phyloP scores from a whole-genome alignment of 441 rosid species.

The Corymbia calophylla region DNA sequence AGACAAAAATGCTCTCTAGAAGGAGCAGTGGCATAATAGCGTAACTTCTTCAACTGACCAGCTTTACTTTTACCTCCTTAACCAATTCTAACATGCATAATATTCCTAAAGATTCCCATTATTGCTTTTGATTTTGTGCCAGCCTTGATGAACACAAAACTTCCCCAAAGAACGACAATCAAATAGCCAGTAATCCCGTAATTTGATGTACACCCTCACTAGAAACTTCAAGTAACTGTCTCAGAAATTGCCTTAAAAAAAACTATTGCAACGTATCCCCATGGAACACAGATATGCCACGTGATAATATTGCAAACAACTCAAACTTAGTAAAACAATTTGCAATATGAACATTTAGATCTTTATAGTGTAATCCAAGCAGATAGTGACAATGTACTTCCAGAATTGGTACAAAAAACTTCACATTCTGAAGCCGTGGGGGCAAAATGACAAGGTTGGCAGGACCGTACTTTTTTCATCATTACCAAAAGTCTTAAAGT shows the following conservation, averaged over 20 bases:
- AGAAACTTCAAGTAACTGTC: background rate
- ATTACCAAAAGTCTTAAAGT: background rate
- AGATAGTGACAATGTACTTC: background rate
- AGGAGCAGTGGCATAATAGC: background rate
- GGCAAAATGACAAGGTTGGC: background rate
- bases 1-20: background rate
- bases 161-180: background rate
- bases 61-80: background rate
- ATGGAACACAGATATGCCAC: background rate
- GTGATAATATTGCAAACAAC: background rate
- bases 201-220: background rate
- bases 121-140: background rate
- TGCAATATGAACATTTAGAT: background rate
- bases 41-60: background rate
- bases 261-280: background rate
- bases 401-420: background rate
- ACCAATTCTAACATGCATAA: background rate
- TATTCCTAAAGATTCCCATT: background rate
- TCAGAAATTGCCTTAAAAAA: background rate
- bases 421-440: background rate
- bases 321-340: background rate
- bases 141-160: background rate
- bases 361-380: background rate
- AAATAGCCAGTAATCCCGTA: background rate
- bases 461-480: background rate